Evolutionary conservation across 2,329 filamentous ascomycete genomes (phyloP).

Genomic region (Aspergillus sp.): DNA sequence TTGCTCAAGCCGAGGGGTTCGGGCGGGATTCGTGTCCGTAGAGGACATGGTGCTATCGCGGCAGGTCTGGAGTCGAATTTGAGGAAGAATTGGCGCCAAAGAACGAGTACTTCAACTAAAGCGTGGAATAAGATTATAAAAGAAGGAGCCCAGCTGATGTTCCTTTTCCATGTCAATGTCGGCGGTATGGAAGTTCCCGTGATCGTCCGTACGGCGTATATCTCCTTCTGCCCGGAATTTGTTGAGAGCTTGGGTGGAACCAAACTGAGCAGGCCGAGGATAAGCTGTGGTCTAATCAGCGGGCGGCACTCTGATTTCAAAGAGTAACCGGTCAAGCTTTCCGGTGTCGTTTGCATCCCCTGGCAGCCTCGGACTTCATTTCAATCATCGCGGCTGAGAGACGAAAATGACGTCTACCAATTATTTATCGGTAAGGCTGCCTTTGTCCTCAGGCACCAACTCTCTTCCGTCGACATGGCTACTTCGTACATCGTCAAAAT

Average conservation of each 20-base stretch:
- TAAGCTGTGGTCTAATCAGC: background rate
- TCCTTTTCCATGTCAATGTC: conserved; percentile 15
- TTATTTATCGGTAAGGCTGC: background rate
- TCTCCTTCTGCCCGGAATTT: conserved; percentile 42
- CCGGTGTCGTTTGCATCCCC: background rate
- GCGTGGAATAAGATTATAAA: conserved; percentile 16
- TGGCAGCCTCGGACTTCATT: background rate
- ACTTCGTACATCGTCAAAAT: too few species aligned
- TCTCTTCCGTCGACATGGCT: too few species aligned
- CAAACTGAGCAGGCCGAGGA: conserved; percentile 11
- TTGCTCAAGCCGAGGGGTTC: conserved; percentile 34
- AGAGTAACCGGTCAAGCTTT: background rate
- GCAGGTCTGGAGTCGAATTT: background rate
- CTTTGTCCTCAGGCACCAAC: too few species aligned
- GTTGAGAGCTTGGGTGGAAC: conserved; percentile 19
- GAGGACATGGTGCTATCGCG: conserved; percentile 30
- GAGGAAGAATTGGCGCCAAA: conserved; percentile 9
- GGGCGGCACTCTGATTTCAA: background rate
- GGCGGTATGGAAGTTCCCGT: conserved; percentile 31
- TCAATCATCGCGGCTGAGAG: background rate
- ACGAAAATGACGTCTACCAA: conserved; percentile 3
- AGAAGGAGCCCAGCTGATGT: background rate
- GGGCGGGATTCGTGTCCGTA: conserved; percentile 25
- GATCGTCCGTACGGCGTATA: conserved; percentile 48
- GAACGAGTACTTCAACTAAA: conserved; percentile 16